Percentiles rank a stretch among this genome's conserved stretches.
These are phyloP conservation scores for Mortierella sp. DNA, from an alignment of 371 early-diverging fungal species.

Conservation along the genomic window DNA sequence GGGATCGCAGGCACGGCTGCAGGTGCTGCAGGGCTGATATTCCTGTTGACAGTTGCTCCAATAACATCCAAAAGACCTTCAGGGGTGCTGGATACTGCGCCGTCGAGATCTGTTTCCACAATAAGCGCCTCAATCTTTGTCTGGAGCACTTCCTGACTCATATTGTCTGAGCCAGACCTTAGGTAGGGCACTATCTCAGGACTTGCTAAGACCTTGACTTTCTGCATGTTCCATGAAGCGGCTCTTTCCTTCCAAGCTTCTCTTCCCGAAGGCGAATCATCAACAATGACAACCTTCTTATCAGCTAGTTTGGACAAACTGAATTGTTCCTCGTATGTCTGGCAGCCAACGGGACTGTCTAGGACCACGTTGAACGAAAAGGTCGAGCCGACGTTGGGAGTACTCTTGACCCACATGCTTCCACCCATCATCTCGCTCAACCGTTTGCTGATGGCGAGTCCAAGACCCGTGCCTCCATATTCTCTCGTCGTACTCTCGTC, in stretches of 20 bases:
- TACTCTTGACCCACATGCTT: conserved; percentile 47
- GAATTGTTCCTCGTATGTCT: conserved; percentile 35
- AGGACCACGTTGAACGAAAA: conserved; percentile 49
- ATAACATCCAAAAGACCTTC: conserved; percentile 40
- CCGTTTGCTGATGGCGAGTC: conserved; percentile 54
- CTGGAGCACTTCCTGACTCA: conserved; percentile 1
- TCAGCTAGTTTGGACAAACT: conserved; percentile 27
- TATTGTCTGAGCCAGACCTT: background rate
- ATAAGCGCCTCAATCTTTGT: conserved; percentile 49
- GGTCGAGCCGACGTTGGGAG: conserved; percentile 42
- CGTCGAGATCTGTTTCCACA: conserved; percentile 38
- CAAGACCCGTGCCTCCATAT: conserved; percentile 66
- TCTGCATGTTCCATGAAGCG: conserved; percentile 34
- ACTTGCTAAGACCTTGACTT: conserved; percentile 29
- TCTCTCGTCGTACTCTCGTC: conserved; percentile 65
- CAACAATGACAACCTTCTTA: conserved; percentile 30
- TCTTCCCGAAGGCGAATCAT: conserved; percentile 31
- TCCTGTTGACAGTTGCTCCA: conserved; percentile 1
- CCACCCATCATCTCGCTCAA: conserved; percentile 57
- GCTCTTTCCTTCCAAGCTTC: conserved; percentile 42
- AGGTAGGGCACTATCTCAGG: conserved; percentile 27
- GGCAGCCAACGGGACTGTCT: conserved; percentile 42
- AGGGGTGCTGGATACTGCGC: conserved; percentile 15
- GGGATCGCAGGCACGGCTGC: conserved; percentile 12
- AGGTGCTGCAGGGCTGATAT: background rate